Base-by-base conservation (phyloP, 2,329 filamentous ascomycete species). In the Colletotrichum neosansevieriae region DNA sequence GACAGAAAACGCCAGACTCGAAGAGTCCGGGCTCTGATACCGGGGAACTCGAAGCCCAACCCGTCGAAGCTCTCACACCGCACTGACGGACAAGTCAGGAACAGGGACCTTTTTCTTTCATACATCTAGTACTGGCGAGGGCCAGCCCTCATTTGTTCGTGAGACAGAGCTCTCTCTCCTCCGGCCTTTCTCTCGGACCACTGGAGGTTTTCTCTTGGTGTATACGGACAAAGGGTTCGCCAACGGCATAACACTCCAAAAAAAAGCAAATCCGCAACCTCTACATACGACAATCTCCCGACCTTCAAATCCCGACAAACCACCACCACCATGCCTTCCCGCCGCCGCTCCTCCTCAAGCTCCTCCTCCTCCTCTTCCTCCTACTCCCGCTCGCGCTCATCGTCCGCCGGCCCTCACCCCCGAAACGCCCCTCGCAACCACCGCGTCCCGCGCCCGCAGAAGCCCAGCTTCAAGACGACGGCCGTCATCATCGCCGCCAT, bases 401-500 rank as follows among this genome's bases (percentile, higher is more conserved):
- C 51, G 29, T 67, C 60, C 21, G 58, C 60, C 45, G 57, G 51
- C n/a, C 65, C 49, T 34, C 58, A 51, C 45, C 54, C 66, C 17
- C 72, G 59, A 53, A 60, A 64, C n/a, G 58, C 54, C 32, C 3
- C 12, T 5, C 57, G 44, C 5, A 36, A 49, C 12, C 57, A 54
- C 61, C 47, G 40, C 51, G 24, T 10, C 21, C 53, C 51, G 5
- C 36, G 44, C 53, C 51, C 38, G 40, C 45, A 40, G 12, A 71
- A 71, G 45, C 72, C 76, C 29, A 21, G 54, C 62, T 71, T 79
- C 68, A 78, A 79, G 66, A 75, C 73, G 15, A 75, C 78, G 0
- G 74, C 76, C 13, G 70, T 76, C 11, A 71, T 80, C 24, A 69
- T 80, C 34, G 78, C 78, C 10, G 76, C 76, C 34, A 75, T 80